These are phyloP conservation scores for Phytophthora uliginosa DNA, from an alignment of 352 stramenopile genomes.

Conservation along the genomic window DNA sequence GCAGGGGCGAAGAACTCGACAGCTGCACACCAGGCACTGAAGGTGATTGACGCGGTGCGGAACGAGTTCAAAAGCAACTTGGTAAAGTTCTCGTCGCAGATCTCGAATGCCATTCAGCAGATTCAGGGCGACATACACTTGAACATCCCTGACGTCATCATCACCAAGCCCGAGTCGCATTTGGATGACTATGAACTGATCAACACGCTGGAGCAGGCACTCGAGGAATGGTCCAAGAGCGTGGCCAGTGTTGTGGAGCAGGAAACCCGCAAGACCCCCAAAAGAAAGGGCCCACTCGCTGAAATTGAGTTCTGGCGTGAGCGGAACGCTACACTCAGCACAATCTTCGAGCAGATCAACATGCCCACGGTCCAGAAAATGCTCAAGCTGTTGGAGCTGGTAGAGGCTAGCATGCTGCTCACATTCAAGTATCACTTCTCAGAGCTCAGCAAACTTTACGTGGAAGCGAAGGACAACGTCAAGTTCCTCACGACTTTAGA, in stretches of 20 bases:
- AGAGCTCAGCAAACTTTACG: slow-evolving; percentile 95
- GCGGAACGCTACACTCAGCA: slow-evolving; percentile 94
- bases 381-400: slow-evolving; percentile 93
- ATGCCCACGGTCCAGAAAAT: slow-evolving; percentile 97
- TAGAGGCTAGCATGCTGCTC: slow-evolving; percentile 92
- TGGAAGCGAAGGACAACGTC: slow-evolving; percentile 97
- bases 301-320: slow-evolving; percentile 98
- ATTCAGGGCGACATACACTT: slow-evolving; percentile 96
- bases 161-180: slow-evolving; percentile 90
- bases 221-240: slow-evolving; percentile 95
- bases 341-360: slow-evolving; percentile 97
- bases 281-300: slow-evolving; percentile 91
- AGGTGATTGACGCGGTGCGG: slow-evolving; percentile 85
- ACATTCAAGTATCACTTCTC: slow-evolving; percentile 97
- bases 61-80: slow-evolving; percentile 94
- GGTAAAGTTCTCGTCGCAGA: slow-evolving; percentile 94
- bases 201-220: slow-evolving; percentile 90
- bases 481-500: slow-evolving; percentile 98
- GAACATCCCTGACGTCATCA: slow-evolving; percentile 92
- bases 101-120: slow-evolving; percentile 94
- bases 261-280: slow-evolving; percentile 88
- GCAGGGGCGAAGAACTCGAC: slow-evolving; percentile 18
- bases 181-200: slow-evolving; percentile 90
- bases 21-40: slow-evolving; percentile 58
- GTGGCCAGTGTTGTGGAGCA: slow-evolving; percentile 93